Percentiles rank a stretch among this genome's conserved stretches.
Conservation (phyloP, 176 grass and related monocot species). For the Aegilops sharonensis region DNA sequence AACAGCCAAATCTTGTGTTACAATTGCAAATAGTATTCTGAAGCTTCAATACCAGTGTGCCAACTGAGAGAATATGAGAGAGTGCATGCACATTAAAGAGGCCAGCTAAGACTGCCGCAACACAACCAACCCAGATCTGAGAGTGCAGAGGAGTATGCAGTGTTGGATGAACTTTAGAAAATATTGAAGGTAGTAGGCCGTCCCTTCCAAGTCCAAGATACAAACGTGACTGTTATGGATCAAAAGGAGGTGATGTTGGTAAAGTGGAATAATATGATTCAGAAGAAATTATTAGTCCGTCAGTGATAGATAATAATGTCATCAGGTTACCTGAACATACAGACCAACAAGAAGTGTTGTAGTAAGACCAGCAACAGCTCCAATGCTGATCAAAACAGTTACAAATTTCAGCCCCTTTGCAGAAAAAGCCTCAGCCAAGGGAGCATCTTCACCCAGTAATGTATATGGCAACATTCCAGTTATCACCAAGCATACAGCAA, state of each 20-base stretch:
- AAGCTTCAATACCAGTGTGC: constrained; percentile 72
- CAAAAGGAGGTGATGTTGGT: constrained; percentile 24
- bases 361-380: constrained; percentile 87
- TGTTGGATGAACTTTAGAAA: constrained; percentile 75
- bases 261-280: constrained; percentile 23
- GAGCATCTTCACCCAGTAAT: constrained; percentile 80
- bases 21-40: constrained; percentile 10
- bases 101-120: constrained; percentile 79
- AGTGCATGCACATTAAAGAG: constrained; percentile 83
- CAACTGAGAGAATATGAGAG: constrained; percentile 98
- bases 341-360: constrained; percentile 95
- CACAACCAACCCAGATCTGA: constrained; percentile 92
- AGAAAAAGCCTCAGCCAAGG: constrained; percentile 92
- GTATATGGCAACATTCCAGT: constrained; percentile 97
- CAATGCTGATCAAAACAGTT: constrained; percentile 86
- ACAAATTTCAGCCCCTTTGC: constrained; percentile 88
- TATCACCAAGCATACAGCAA: constrained; percentile 95
- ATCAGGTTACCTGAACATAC: constrained; percentile 87
- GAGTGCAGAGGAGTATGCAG: constrained; percentile 93
- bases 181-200: constrained; percentile 76
- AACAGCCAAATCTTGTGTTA: background rate
- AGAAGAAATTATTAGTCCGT: background rate
- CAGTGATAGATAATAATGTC: background rate
- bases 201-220: constrained; percentile 99
- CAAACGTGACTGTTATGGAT: constrained; percentile 73